These are phyloP conservation scores for Lentinula guzmanii DNA, from an alignment of 768 basidiomycete species.

Conservation along the genomic window DNA sequence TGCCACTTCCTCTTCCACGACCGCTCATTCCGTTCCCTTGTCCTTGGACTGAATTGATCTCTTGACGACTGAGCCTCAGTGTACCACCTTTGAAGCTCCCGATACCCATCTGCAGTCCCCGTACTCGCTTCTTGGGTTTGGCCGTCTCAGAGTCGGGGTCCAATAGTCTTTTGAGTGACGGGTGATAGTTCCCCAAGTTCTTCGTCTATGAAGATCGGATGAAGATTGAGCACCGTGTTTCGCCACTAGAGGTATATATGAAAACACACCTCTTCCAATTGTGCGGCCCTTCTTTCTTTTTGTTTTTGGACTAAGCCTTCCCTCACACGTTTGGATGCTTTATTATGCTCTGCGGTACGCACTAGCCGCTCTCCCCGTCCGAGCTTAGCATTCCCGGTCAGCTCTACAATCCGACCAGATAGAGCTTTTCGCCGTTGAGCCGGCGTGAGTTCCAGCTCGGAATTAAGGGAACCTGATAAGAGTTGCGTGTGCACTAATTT, in stretches of 20 bases:
- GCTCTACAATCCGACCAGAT: constrained; percentile 71
- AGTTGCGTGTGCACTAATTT: constrained; percentile 76
- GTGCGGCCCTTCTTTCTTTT: constrained; percentile 43
- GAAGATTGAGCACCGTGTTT: constrained; percentile 1
- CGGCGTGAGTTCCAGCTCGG: constrained; percentile 54
- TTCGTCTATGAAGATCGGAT: constrained; percentile 52
- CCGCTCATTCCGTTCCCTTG: constrained; percentile 18
- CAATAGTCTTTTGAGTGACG: constrained; percentile 64
- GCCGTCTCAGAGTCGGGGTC: constrained; percentile 26
- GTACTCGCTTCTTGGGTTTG: constrained; percentile 40
- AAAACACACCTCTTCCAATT: constrained; percentile 62
- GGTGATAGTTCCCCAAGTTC: constrained; percentile 81
- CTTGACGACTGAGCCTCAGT: constrained; percentile 56
- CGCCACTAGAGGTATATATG: not conserved
- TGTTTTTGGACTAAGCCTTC: constrained; percentile 64
- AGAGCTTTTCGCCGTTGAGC: constrained; percentile 71
- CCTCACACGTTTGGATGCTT: constrained; percentile 66
- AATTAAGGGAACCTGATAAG: constrained; percentile 65
- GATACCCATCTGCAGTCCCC: constrained; percentile 74
- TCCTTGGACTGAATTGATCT: constrained; percentile 35
- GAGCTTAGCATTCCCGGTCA: constrained; percentile 60
- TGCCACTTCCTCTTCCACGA: constrained; percentile 19
- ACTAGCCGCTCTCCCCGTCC: constrained; percentile 69
- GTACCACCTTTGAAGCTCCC: constrained; percentile 70
- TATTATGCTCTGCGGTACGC: constrained; percentile 57